Conservation (phyloP, 345 rosid species). For the Hibiscus trionum region DNA sequence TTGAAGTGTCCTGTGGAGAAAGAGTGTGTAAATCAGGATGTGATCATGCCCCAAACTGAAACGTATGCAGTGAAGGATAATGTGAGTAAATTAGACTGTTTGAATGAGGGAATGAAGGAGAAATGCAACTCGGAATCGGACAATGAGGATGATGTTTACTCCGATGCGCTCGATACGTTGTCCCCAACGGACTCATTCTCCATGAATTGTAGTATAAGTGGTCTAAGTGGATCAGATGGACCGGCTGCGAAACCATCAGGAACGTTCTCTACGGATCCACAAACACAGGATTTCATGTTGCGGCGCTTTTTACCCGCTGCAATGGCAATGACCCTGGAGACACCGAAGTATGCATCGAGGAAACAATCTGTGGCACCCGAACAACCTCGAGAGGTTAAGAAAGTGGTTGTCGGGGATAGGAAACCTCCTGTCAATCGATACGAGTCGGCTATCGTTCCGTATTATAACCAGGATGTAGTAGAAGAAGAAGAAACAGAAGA, state of each 20-base stretch:
- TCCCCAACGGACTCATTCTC: slow-evolving; percentile 51
- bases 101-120: slow-evolving; percentile 18
- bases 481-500: slow-evolving; percentile 42
- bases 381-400: slow-evolving; percentile 38
- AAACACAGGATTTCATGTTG: slow-evolving; percentile 79
- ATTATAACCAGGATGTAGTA: slow-evolving; percentile 25
- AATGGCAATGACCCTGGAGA: slow-evolving; percentile 78
- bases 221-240: slow-evolving; percentile 50
- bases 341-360: slow-evolving; percentile 53
- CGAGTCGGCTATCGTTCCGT: slow-evolving; percentile 21
- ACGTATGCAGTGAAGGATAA: slow-evolving; percentile 2
- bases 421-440: slow-evolving; percentile 25
- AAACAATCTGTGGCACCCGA: slow-evolving; percentile 42
- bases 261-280: slow-evolving; percentile 41
- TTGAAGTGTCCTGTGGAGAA: slow-evolving; percentile 22
- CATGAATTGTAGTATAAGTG: slow-evolving; percentile 44
- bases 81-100: slow-evolving; percentile 17
- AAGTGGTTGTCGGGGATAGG: slow-evolving; percentile 24
- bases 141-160: slow-evolving; percentile 43
- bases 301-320: slow-evolving; percentile 94
- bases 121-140: slow-evolving; percentile 20
- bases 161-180: slow-evolving; percentile 67
- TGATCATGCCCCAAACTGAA: slow-evolving; percentile 6
- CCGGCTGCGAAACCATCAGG: slow-evolving; percentile 34
- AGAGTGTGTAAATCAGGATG: slow-evolving; percentile 14